These are phyloP conservation scores for Cytospora chrysosperma DNA, from an alignment of 2,329 filamentous ascomycete genomes.

Conservation along the genomic window DNA sequence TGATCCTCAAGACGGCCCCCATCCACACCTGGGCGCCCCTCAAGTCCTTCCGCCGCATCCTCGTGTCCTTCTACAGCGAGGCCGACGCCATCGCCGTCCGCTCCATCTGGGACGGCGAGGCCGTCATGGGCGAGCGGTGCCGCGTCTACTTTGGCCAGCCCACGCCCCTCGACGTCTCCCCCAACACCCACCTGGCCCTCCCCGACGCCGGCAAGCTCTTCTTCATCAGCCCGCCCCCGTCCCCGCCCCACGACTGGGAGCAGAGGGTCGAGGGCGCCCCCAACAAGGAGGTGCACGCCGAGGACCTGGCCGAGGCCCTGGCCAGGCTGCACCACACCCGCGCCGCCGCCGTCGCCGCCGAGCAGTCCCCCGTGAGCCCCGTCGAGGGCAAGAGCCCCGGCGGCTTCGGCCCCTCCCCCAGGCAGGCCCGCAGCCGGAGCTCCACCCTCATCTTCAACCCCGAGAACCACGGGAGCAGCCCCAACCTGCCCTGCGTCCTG, in stretches of 20 bases:
- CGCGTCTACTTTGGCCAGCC: slow-evolving; percentile 68
- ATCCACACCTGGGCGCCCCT: slow-evolving; percentile 78
- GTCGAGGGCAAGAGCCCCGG: slow-evolving; percentile 28
- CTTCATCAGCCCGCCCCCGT: slow-evolving; percentile 70
- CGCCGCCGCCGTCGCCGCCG: slow-evolving; percentile 26
- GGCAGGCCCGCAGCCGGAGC: slow-evolving; percentile 52
- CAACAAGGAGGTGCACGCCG: slow-evolving; percentile 68
- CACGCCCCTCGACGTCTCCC: slow-evolving; percentile 52
- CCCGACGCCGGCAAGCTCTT: slow-evolving; percentile 70
- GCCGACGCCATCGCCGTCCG: slow-evolving; percentile 70
- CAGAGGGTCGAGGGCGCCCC: slow-evolving; percentile 66
- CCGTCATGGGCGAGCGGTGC: slow-evolving; percentile 67
- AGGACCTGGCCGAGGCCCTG: slow-evolving; percentile 66
- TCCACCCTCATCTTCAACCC: slow-evolving; percentile 67
- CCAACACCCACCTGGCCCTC: slow-evolving; percentile 59
- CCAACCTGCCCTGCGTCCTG: slow-evolving; percentile 61
- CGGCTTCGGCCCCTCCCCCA: slow-evolving; percentile 20
- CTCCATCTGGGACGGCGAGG: slow-evolving; percentile 71
- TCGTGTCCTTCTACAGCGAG: slow-evolving; percentile 73
- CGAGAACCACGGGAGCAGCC: slow-evolving; percentile 52
- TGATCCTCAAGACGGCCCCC: slow-evolving; percentile 67
- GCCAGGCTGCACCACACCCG: slow-evolving; percentile 56
- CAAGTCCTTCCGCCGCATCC: slow-evolving; percentile 78
- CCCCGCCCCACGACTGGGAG: slow-evolving; percentile 68
- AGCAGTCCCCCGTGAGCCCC: slow-evolving; percentile 33